phyloP scores from a whole-genome alignment of 192 early-diverging fungal species.

The Glomus cerebriforme region DNA sequence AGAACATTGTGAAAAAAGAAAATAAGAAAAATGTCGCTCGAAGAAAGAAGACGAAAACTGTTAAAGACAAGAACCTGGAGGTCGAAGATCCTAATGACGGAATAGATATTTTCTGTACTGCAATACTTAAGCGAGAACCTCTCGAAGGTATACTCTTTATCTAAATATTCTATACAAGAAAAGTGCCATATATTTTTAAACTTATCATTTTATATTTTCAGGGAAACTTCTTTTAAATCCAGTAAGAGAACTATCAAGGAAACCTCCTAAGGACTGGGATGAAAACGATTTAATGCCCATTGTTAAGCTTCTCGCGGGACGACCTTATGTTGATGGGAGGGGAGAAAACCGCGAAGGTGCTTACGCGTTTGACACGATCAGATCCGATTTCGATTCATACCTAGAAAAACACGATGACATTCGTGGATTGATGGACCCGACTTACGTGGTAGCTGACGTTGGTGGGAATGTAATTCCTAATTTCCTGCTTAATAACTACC shows the following conservation, averaged over 20 bases:
- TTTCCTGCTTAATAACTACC: no score
- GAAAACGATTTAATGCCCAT: neutral
- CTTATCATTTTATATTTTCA: neutral
- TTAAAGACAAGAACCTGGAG: no score
- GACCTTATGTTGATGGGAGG: neutral
- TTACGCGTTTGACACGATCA: neutral
- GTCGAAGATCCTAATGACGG: neutral
- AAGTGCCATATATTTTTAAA: neutral
- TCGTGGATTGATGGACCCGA: conserved; percentile 2
- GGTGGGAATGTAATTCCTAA: no score
- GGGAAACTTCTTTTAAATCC: conserved; percentile 4
- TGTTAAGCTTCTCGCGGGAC: conserved; percentile 2
- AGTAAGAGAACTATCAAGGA: neutral
- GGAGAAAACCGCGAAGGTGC: conserved; percentile 1
- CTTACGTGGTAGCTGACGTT: neutral
- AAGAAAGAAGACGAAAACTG: no score
- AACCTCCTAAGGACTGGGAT: neutral
- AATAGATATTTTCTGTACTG: neutral
- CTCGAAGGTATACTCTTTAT: neutral
- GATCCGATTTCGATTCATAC: neutral
- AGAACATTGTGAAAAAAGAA: no score
- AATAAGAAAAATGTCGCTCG: no score
- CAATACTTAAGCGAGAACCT: neutral
- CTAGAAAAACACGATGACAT: neutral
- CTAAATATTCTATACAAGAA: neutral